These are phyloP conservation scores for Eremothecium cymbalariae DNA, from an alignment of 1,139 yeast genomes.

Conservation along the genomic window DNA sequence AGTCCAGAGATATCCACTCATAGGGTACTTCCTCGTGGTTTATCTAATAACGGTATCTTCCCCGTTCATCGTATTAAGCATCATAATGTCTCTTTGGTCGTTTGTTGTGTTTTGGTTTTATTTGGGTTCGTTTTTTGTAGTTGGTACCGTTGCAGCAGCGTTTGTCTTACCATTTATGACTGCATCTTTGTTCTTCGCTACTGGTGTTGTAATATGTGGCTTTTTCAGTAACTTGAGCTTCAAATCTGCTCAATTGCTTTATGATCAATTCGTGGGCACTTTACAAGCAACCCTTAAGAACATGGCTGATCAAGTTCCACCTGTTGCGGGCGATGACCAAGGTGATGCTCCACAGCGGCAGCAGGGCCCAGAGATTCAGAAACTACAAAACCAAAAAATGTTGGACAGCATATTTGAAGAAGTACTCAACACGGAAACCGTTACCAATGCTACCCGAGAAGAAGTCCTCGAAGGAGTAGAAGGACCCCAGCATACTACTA, in stretches of 20 bases:
- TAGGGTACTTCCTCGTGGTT: constrained; percentile 4
- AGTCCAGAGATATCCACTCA: constrained; percentile 1
- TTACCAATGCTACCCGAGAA: too few relatives aligned
- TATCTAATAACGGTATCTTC: background rate
- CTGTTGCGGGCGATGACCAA: constrained; percentile 5
- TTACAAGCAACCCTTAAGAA: constrained; percentile 11
- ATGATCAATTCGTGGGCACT: constrained; percentile 12
- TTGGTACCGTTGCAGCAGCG: constrained; percentile 14
- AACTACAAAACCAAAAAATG: too few relatives aligned
- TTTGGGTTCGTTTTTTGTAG: constrained; percentile 13
- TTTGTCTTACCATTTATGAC: constrained; percentile 19
- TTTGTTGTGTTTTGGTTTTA: constrained; percentile 15
- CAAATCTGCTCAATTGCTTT: constrained; percentile 14
- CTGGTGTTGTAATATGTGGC: constrained; percentile 18
- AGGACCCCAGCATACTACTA: too few relatives aligned
- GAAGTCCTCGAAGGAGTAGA: too few relatives aligned
- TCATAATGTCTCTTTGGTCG: constrained; percentile 14
- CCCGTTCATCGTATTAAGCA: background rate
- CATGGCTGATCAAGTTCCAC: constrained; percentile 16
- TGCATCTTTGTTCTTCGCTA: constrained; percentile 18
- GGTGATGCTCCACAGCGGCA: too few relatives aligned
- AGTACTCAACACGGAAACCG: too few relatives aligned
- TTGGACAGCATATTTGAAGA: too few relatives aligned
- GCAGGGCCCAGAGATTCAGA: too few relatives aligned
- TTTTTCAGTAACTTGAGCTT: constrained; percentile 18